Conservation (phyloP, 768 basidiomycete species). For the Kwoniella bestiolae region DNA sequence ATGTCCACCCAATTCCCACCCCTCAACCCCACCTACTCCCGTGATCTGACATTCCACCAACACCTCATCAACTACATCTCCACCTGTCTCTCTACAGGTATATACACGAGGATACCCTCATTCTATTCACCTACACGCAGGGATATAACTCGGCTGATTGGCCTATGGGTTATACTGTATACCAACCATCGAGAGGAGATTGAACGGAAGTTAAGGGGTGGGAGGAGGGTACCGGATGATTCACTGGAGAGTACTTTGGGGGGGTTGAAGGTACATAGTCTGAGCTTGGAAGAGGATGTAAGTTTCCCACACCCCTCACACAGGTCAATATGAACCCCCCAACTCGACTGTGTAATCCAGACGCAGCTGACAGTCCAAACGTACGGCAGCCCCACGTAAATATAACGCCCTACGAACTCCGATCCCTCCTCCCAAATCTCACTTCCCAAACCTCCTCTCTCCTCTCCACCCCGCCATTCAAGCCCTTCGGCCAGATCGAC, state of each 20-base stretch:
- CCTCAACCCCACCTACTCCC: not conserved
- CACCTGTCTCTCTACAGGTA: not conserved
- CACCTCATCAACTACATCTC: conserved; percentile 12
- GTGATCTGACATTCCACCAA: not conserved
- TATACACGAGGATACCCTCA: not conserved
- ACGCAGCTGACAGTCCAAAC: no score
- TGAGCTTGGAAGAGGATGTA: conserved; percentile 24
- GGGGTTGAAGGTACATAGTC: conserved; percentile 25
- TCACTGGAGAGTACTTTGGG: conserved; percentile 14
- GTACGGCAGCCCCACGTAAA: conserved; percentile 12
- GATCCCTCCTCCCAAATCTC: conserved; percentile 9
- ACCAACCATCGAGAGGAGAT: not conserved
- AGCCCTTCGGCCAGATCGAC: conserved; percentile 47
- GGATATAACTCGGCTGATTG: not conserved
- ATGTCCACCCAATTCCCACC: no score
- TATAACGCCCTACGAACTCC: not conserved
- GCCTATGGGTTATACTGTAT: not conserved
- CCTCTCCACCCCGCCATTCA: conserved; percentile 29
- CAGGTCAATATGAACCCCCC: not conserved
- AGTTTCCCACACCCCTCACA: not conserved
- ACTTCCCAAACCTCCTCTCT: not conserved
- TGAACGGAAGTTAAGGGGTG: not conserved
- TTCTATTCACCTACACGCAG: not conserved
- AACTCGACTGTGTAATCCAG: no score
- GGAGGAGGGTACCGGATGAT: not conserved